Base-by-base conservation (phyloP, 2,329 filamentous ascomycete species). In the Karstenula rhodostoma region DNA sequence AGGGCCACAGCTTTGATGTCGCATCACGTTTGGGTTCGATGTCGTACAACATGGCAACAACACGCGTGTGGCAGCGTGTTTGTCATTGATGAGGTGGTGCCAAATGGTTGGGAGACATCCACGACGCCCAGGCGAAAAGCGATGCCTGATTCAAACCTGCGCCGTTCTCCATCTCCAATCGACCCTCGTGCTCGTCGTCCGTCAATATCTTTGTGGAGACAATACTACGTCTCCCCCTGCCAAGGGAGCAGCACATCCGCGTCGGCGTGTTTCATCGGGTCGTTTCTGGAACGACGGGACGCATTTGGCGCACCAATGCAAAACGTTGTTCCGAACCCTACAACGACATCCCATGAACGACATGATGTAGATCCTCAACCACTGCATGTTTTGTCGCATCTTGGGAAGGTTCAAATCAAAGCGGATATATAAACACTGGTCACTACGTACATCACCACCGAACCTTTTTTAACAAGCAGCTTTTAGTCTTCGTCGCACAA, bases 131-230 rank as follows among this genome's bases (percentile, higher is more conserved):
- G 19, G 25, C 50, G 27, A 32, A 10, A 15, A 53, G 23, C 50
- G 25, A 53, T 29, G 50, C 50, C 35, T 53, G 37, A 27, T 17
- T 27, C 15, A 46, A 46, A 22, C 17, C 17, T 35, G 47, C 27
- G 47, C 27, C 47, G 47, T 35, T 19, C 17, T 49, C 29, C 35
- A 52, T 25, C 43, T 12, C 44, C 42, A 12, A 22, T 44, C 42
- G 37, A n/a, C 37, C 37, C 29, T 4, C 37, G 37, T 19, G 33
- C 33, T 32, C 32, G n/a, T 19, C 12, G 35, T 22, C 49, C 35
- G 35, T 53, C 51, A 54, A 54, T 54, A 54, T 54, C 37, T 19
- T 44, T 43, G 51, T 54, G 51, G 51, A 44, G 23, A 29, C 51
- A 13, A 15, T 32, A 29, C 19, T 25, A 43, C n/a, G 33, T 32